Evolutionary conservation across 1,284 basidiomycete species (phyloP).

Genomic region (Leccinum subrobustum): DNA sequence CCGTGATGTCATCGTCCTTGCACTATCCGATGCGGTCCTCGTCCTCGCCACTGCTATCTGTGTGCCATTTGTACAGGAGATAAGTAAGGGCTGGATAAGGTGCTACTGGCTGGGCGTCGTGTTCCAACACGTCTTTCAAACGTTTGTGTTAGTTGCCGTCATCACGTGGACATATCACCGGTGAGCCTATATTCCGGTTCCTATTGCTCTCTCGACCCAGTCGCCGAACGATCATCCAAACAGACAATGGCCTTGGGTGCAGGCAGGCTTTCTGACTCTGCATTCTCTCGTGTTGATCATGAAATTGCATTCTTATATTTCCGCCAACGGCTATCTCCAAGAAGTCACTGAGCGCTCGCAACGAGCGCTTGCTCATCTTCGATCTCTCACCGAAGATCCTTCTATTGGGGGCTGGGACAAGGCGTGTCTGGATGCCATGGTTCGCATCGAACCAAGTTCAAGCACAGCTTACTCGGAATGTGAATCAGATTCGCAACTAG

Average conservation of each 20-base stretch:
- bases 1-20: slow-evolving; percentile 80
- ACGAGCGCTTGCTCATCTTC: slow-evolving; percentile 44
- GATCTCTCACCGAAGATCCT: slow-evolving; percentile 41
- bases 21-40: slow-evolving; percentile 81
- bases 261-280: slow-evolving; percentile 94
- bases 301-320: slow-evolving; percentile 96
- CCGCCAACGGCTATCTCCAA: slow-evolving; percentile 85
- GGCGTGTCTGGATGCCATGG: slow-evolving; percentile 48
- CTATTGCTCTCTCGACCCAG: not conserved
- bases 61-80: slow-evolving; percentile 80
- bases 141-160: slow-evolving; percentile 63
- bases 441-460: slow-evolving; percentile 28
- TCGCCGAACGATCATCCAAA: not conserved
- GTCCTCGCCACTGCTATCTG: slow-evolving; percentile 75
- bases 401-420: slow-evolving; percentile 62
- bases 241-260: slow-evolving; percentile 97
- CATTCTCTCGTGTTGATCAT: slow-evolving; percentile 91
- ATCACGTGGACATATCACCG: slow-evolving; percentile 85
- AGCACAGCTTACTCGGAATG: slow-evolving; percentile 26
- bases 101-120: slow-evolving; percentile 76
- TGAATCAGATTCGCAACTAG: slow-evolving; percentile 25
- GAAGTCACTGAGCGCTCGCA: slow-evolving; percentile 49
- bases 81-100: slow-evolving; percentile 74
- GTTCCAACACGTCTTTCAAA: slow-evolving; percentile 80
- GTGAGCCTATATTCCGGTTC: slow-evolving; percentile 35